Percentiles rank a stretch among this genome's conserved stretches.
phyloP scores from a whole-genome alignment of 495 filamentous ascomycete species.

The Aspergillus incahuasiensis region DNA sequence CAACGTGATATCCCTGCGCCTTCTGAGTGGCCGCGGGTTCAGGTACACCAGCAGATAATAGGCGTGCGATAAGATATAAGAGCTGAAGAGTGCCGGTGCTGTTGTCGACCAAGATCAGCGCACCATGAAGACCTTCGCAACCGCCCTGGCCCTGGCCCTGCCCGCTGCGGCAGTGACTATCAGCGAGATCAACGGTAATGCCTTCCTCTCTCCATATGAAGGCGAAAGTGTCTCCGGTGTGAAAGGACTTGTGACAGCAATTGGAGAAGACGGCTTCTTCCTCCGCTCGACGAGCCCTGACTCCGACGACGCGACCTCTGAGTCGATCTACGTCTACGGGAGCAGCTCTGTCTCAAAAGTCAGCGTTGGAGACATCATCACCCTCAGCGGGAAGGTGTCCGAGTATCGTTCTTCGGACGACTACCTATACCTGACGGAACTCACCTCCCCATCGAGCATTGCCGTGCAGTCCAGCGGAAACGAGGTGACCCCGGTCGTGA shows the following conservation, averaged over 20 bases:
- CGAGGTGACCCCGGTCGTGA: constrained; percentile 44
- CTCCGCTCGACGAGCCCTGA: constrained; percentile 50
- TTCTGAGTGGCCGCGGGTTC: constrained; percentile 5
- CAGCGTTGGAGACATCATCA: constrained; percentile 52
- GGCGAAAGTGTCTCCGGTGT: constrained; percentile 48
- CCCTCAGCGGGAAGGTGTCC: constrained; percentile 47
- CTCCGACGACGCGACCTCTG: constrained; percentile 41
- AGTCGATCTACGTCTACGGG: constrained; percentile 55
- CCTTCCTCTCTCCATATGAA: constrained; percentile 52
- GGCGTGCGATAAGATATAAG: background rate
- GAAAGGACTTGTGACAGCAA: constrained; percentile 56
- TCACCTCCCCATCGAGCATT: constrained; percentile 44
- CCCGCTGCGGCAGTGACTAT: constrained; percentile 47
- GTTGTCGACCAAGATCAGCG: background rate
- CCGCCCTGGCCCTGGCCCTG: constrained; percentile 1
- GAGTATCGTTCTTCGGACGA: constrained; percentile 49
- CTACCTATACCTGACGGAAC: constrained; percentile 56
- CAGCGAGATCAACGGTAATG: constrained; percentile 56
- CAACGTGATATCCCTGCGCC: constrained; percentile 13
- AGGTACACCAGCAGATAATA: background rate
- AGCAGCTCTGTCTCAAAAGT: constrained; percentile 32
- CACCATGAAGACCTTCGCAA: constrained; percentile 5
- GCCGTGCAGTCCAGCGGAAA: constrained; percentile 41
- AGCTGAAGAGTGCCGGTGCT: background rate
- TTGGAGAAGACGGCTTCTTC: constrained; percentile 53